Evolutionary conservation across 768 basidiomycete genomes (phyloP), one percentile per base, ranked within the genome.

Genomic region (Boletus reticuloceps): DNA sequence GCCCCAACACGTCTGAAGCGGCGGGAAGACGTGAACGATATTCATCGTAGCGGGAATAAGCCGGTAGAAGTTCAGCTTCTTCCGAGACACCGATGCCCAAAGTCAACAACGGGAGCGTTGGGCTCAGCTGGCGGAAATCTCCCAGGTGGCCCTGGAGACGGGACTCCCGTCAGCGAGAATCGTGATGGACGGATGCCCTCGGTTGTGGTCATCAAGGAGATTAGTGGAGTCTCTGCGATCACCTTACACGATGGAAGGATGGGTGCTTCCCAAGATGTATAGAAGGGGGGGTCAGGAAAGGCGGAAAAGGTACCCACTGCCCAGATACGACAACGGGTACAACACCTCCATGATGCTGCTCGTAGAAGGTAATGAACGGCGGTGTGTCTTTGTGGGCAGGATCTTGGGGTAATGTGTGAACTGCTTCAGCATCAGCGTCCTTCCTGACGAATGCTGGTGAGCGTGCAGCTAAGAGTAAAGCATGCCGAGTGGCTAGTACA

Each of bases 31-130:
- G 49, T 51, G 25, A 25, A 25, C 1, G 25, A 25, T 25, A 25
- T 16, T 61, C 42, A 36, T 72, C 69, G 38, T 69, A 66, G 32
- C 58, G 61, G 8, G 62, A 63, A 51, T 71, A 69, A 39, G 61
- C 54, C 6, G 68, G 66, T 6, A 41, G 63, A 17, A 55, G 51
- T n/a, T 37, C 58, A 9, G 9, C 16, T 9, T 42, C 46, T 25
- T 56, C 57, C 56, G 17, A 20, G n/a, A 25, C 19, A 22, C 50
- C 50, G 32, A 59, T 39, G 13, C 50, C 59, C 29, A 53, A 49
- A 25, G 17, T 53, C 47, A 10, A 29, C 39, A 14, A 53, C 31
- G 6, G 51, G 51, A 7, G 27, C 16, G 32, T 39, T 56, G 13
- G 36, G 45, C 22, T 61, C 57, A 7, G 12, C 36, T 4, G 27